Evolutionary conservation across 805 yeast genomes (phyloP).

Genomic region (Cyberlindnera maritima): DNA sequence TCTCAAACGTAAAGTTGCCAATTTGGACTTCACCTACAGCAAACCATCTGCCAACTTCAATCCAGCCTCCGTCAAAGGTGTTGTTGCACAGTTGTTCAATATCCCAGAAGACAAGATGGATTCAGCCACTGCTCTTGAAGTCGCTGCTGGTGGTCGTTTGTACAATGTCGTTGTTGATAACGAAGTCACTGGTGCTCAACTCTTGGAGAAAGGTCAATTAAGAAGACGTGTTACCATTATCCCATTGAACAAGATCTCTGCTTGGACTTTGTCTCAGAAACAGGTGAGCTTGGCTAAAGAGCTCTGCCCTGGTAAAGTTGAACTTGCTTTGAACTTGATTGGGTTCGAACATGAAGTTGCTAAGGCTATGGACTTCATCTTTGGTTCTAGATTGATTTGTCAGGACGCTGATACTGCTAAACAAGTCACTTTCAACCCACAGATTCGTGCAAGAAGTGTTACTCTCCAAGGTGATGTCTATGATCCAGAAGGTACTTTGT

Average conservation of each 20-base stretch:
- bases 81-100: slow-evolving; percentile 81
- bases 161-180: slow-evolving; percentile 90
- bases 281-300: slow-evolving; percentile 64
- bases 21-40: slow-evolving; percentile 71
- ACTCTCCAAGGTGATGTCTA: slow-evolving; percentile 92
- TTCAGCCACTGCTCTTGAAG: slow-evolving; percentile 81
- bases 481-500: slow-evolving; percentile 93
- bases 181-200: slow-evolving; percentile 77
- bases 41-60: slow-evolving; percentile 63
- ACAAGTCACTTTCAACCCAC: slow-evolving; percentile 81
- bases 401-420: slow-evolving; percentile 86
- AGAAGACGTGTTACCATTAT: slow-evolving; percentile 85
- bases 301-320: slow-evolving; percentile 82
- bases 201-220: slow-evolving; percentile 75
- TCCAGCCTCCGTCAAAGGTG: slow-evolving; percentile 69
- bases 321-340: slow-evolving; percentile 80
- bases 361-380: slow-evolving; percentile 87
- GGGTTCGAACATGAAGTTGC: slow-evolving; percentile 67
- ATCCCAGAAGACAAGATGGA: slow-evolving; percentile 53
- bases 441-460: slow-evolving; percentile 75
- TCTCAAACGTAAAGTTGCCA: slow-evolving; percentile 62
- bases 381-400: slow-evolving; percentile 89
- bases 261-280: slow-evolving; percentile 51
- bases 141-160: slow-evolving; percentile 89
- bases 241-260: slow-evolving; percentile 82